These are phyloP conservation scores for Metschnikowia amazonensis DNA, from an alignment of 805 yeast genomes.

Conservation along the genomic window DNA sequence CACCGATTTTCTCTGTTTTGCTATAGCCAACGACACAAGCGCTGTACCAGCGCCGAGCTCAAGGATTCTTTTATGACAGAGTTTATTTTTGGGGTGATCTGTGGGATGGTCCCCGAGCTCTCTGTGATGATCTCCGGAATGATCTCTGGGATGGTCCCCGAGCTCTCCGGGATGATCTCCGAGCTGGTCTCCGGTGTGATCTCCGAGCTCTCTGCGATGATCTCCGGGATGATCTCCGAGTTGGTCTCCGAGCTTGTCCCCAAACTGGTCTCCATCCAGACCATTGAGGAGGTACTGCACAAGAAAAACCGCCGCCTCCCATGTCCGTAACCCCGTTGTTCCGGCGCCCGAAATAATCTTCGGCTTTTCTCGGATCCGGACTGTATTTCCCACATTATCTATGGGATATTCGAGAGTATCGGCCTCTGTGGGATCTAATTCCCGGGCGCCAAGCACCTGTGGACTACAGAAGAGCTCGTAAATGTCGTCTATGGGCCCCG, in stretches of 20 bases:
- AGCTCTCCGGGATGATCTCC: too few relatives aligned
- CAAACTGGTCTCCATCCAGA: conserved; percentile 17
- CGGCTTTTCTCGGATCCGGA: conserved; percentile 56
- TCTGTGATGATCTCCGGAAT: too few relatives aligned
- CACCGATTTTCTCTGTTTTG: conserved; percentile 21
- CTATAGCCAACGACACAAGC: conserved; percentile 54
- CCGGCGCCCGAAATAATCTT: conserved; percentile 66
- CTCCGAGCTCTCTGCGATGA: too few relatives aligned
- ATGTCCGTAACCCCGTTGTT: conserved; percentile 85
- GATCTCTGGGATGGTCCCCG: too few relatives aligned
- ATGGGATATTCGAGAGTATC: conserved; percentile 35
- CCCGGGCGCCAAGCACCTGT: conserved; percentile 28
- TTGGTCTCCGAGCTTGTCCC: too few relatives aligned
- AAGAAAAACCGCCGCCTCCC: conserved; percentile 85
- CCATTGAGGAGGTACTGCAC: conserved; percentile 43
- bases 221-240: too few relatives aligned
- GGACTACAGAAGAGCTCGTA: conserved; percentile 39
- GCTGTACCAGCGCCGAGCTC: conserved; percentile 95
- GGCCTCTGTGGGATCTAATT: conserved; percentile 32
- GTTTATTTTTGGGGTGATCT: conserved; percentile 20
- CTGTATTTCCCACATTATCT: conserved; percentile 17
- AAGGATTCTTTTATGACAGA: conserved; percentile 42
- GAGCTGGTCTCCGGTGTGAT: too few relatives aligned
- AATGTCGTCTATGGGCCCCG: conserved; percentile 34
- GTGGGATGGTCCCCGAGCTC: too few relatives aligned